These are phyloP conservation scores for Backusella macrospora DNA, from an alignment of 192 early-diverging fungal genomes.

Conservation along the genomic window DNA sequence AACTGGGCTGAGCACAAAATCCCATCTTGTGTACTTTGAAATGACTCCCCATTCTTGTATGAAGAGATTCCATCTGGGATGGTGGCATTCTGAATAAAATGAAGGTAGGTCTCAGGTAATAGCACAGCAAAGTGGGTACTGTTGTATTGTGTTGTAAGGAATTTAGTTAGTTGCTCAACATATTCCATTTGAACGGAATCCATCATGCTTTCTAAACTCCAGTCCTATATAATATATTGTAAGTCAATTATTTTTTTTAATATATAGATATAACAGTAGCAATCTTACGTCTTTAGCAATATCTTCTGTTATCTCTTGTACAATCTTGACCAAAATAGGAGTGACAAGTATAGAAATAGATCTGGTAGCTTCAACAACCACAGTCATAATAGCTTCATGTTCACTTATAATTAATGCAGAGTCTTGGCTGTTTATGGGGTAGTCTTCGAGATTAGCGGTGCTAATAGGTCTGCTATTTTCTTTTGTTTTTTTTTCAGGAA, in stretches of 20 bases:
- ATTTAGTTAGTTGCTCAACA: slow-evolving; percentile 54
- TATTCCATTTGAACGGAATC: slow-evolving; percentile 69
- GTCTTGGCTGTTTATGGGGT: background rate
- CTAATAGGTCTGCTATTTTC: background rate
- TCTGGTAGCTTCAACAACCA: slow-evolving; percentile 54
- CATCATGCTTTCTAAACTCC: slow-evolving; percentile 65
- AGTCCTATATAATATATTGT: slow-evolving; percentile 47
- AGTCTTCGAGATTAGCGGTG: background rate
- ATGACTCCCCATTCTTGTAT: slow-evolving; percentile 50
- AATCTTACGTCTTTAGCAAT: slow-evolving; percentile 54
- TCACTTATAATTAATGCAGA: background rate
- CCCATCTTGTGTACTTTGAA: slow-evolving; percentile 57
- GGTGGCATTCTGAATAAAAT: slow-evolving; percentile 74
- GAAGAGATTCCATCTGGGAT: slow-evolving; percentile 59
- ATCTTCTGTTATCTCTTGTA: slow-evolving; percentile 63
- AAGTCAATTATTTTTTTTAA: background rate
- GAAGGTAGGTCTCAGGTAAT: slow-evolving; percentile 59
- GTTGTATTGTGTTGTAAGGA: slow-evolving; percentile 50
- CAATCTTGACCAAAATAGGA: slow-evolving; percentile 67
- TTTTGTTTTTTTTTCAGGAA: slow-evolving; percentile 41
- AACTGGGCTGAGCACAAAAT: slow-evolving; percentile 67
- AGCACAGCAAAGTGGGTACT: slow-evolving; percentile 59
- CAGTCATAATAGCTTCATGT: slow-evolving; percentile 48
- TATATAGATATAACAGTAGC: background rate
- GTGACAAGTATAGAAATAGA: slow-evolving; percentile 64